Base-by-base conservation (phyloP, 2,329 filamentous ascomycete species). In the Cordyceps farinosa region DNA sequence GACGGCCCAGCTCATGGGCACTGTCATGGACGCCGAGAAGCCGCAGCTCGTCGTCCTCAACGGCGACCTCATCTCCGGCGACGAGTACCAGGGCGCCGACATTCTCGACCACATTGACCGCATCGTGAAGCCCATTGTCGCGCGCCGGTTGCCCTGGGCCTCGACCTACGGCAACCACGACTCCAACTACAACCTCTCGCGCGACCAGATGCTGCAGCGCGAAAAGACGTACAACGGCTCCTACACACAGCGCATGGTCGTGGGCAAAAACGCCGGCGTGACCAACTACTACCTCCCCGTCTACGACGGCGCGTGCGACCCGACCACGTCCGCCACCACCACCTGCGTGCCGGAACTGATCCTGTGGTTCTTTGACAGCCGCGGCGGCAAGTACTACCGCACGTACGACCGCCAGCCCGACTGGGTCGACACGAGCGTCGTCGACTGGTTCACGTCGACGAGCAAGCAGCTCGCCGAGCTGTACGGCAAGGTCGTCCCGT, bases 311-410 rank as follows among this genome's bases (percentile, higher is more conserved):
- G 32, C 22, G 22, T 22, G 22, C 22, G 22, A 22, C 22, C 11
- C 55, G 47, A 22, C 29, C 17, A 13, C 38, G 48, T 9, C 30
- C 52, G 47, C 57, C 29, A 27, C 17, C 7, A 62, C 69, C 5
- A 48, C n/a, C 11, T 79, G 77, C 60, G 63, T 68, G 0, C 76
- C 77, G 0, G 73, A 76, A 30, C 65, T 79, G 7, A 68, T 90
- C 0, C 76, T 91, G 0, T 91, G 87, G 86, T 90, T 90, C 75
- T 90, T 91, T 66, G 88, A 90, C 69, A 83, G 79, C 57, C 78
- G 82, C n/a, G 86, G 86, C 27, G 86, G 85, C 7, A 77, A 76
- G 52, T 75, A 78, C 45, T 84, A 80, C 68, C 79, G 79, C n/a
- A 61, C 36, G 13, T 38, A 48, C 9, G 45, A 48, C 0, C 50